A percentile compares a stretch with the other conserved stretches of the same genome.
These are phyloP conservation scores for Arthrocladium fulminans DNA, from an alignment of 2,329 filamentous ascomycete genomes.

Conservation along the genomic window DNA sequence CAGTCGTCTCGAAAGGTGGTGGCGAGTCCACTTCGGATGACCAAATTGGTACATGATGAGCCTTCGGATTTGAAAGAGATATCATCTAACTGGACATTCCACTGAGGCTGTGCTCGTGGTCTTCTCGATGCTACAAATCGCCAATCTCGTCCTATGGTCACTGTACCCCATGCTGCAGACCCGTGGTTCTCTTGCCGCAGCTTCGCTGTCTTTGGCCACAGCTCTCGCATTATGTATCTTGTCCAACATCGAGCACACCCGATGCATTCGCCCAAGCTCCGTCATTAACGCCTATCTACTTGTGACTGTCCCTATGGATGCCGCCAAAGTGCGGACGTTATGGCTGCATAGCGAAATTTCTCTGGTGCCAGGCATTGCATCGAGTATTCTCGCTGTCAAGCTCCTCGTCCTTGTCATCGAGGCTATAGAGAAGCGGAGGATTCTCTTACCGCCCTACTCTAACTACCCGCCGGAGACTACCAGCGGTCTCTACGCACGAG, in stretches of 20 bases:
- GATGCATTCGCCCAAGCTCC: conserved; percentile 26
- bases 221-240: conserved; percentile 19
- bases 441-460: conserved; percentile 33
- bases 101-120: conserved; percentile 16
- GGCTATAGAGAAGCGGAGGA: conserved; percentile 35
- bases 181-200: conserved; percentile 14
- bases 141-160: conserved; percentile 27
- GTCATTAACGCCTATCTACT: conserved; percentile 33
- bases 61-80: conserved; percentile 12
- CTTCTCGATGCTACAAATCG: conserved; percentile 30
- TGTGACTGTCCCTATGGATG: conserved; percentile 35
- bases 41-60: conserved; percentile 15
- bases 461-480: conserved; percentile 43
- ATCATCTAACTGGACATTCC: conserved; percentile 5
- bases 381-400: conserved; percentile 32
- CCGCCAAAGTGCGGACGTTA: conserved; percentile 33
- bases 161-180: conserved; percentile 14
- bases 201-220: conserved; percentile 17
- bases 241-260: conserved; percentile 25
- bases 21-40: conserved; percentile 16
- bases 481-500: conserved; percentile 41
- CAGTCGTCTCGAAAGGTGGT: conserved; percentile 15
- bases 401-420: conserved; percentile 38
- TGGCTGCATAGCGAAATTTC: conserved; percentile 6
- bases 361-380: background rate